Conservation (phyloP, 768 basidiomycete species). For the Serendipita sp. region DNA sequence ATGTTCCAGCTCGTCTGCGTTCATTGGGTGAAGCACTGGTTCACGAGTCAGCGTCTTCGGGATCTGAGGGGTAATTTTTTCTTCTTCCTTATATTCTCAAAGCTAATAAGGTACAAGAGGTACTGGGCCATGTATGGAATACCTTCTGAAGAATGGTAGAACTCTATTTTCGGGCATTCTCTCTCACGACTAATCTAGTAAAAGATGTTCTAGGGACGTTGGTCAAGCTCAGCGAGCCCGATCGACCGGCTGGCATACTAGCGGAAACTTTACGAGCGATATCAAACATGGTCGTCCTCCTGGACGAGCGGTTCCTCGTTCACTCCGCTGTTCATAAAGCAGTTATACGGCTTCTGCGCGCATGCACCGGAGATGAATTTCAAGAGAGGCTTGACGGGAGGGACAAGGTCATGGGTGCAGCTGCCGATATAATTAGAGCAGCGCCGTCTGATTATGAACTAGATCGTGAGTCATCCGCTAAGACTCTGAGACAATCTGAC, state of each 20-base stretch:
- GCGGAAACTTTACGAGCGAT: constrained; percentile 76
- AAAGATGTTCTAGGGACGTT: constrained; percentile 71
- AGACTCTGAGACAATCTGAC: constrained; percentile 9
- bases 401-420: constrained; percentile 63
- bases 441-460: constrained; percentile 81
- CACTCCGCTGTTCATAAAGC: constrained; percentile 84
- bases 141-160: constrained; percentile 74
- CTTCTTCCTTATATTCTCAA: neutral
- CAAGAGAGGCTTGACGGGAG: constrained; percentile 76
- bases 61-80: constrained; percentile 48
- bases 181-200: neutral
- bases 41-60: constrained; percentile 68
- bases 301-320: constrained; percentile 88
- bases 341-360: constrained; percentile 66
- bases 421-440: constrained; percentile 46
- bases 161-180: constrained; percentile 2
- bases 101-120: constrained; percentile 30
- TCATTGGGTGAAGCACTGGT: constrained; percentile 77
- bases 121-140: constrained; percentile 83
- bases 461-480: constrained; percentile 44
- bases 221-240: constrained; percentile 70
- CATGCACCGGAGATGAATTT: constrained; percentile 83
- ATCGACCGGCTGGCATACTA: constrained; percentile 80
- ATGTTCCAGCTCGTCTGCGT: constrained; percentile 59
- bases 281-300: constrained; percentile 77